Evolutionary conservation across 2,329 filamentous ascomycete species (phyloP), one percentile per base, ranked within the genome.

Genomic region (Zymoseptoria ardabiliae): DNA sequence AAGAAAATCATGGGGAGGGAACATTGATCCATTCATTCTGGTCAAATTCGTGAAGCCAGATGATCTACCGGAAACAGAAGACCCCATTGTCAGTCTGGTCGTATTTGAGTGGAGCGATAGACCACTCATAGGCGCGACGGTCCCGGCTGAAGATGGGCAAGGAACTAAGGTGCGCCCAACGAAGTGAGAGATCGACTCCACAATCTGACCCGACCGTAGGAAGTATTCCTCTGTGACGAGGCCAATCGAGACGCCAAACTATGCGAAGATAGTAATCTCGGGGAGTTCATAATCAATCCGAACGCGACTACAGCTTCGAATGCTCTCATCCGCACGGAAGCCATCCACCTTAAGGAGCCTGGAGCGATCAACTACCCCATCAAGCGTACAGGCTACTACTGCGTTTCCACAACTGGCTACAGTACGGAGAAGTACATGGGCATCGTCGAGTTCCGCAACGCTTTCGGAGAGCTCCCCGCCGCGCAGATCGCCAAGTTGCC

Each of bases 401-500:
- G 94, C 70, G 87, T 99, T 60, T 85, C 90, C 56, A 94, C 91
- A 1, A 86, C 85, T 64, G 82, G 82, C 21, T 93, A 85, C 72
- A 85, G 81, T 23, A 79, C 81, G 0, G 79, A 82, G 7, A 74
- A 81, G 59, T 99, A 95, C 72, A 83, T 81, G 53, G 92, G 88
- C 7, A 83, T 94, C 13, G 87, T 94, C 50, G 92, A 94, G 69
- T 99, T 97, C 75, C 86, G 92, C 63, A 97, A 99, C 75, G 89
- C 94, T 2, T 99, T 95, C 72, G 94, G 94, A 72, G 93, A 99
- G 78, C 86, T 99, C 58, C 90, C 92, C 4, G 94, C 91, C 7
- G 91, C 91, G 1, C 93, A 99, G 74, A 97, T 99, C 65, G 89
- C 95, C 20, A 99, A 99, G 75, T 81, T 99, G 60, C 93, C 94